A percentile compares a stretch with the other conserved stretches of the same genome.
phyloP scores from a whole-genome alignment of 345 rosid genomes.

The Lepidium didymum region DNA sequence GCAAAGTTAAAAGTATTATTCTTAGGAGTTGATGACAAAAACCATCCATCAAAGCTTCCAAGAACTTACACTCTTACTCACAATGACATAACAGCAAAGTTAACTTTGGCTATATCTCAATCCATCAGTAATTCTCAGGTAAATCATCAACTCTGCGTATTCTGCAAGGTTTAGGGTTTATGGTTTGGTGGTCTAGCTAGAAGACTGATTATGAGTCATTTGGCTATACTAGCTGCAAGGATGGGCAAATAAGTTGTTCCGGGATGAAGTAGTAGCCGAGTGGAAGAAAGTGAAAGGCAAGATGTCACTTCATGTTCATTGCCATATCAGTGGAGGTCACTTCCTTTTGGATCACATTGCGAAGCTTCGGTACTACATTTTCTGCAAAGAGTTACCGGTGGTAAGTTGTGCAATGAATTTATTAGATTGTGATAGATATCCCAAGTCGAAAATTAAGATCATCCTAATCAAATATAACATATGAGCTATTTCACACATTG shows the following conservation, averaged over 20 bases:
- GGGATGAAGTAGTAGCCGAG: slow-evolving; percentile 95
- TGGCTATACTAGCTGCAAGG: slow-evolving; percentile 62
- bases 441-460: too few relatives aligned
- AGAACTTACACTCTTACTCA: slow-evolving; percentile 93
- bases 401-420: slow-evolving; percentile 22
- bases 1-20: slow-evolving; percentile 76
- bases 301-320: slow-evolving; percentile 97
- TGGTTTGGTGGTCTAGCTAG: background rate
- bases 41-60: slow-evolving; percentile 78
- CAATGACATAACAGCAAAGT: slow-evolving; percentile 70
- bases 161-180: too few relatives aligned
- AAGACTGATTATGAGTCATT: background rate
- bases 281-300: slow-evolving; percentile 89
- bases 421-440: too few relatives aligned
- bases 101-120: slow-evolving; percentile 81
- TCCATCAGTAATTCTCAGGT: slow-evolving; percentile 87
- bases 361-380: slow-evolving; percentile 68
- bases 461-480: too few relatives aligned
- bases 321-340: slow-evolving; percentile 92
- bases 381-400: slow-evolving; percentile 82
- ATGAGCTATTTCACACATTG: too few relatives aligned
- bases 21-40: slow-evolving; percentile 80
- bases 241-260: slow-evolving; percentile 70
- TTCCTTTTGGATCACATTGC: slow-evolving; percentile 63
- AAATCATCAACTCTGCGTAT: background rate